Conservation (phyloP, 202 grass and related monocot species). For the Panicum virgatum region DNA sequence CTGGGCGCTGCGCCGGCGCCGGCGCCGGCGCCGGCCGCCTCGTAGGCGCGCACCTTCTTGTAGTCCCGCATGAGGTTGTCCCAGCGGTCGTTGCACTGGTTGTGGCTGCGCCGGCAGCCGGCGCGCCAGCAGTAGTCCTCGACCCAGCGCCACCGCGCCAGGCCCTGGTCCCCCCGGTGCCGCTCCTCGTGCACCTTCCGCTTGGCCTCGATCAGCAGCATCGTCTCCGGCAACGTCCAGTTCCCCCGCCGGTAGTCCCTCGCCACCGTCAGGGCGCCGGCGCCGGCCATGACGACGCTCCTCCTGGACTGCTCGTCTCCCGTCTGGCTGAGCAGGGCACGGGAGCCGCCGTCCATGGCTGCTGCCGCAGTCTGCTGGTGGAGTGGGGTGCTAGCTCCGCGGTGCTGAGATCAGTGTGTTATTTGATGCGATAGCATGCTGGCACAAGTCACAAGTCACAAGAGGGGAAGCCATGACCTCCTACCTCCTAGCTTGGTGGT, state of each 20-base stretch:
- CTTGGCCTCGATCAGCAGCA: slow-evolving; percentile 87
- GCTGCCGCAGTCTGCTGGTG: background rate
- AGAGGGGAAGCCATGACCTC: background rate
- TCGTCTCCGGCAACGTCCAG: slow-evolving; percentile 92
- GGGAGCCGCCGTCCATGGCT: slow-evolving; percentile 39
- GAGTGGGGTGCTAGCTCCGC: too few relatives aligned
- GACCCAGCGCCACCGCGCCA: slow-evolving; percentile 89
- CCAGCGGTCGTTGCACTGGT: slow-evolving; percentile 99
- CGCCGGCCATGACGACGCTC: slow-evolving; percentile 20
- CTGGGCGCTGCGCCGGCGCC: slow-evolving; percentile 39
- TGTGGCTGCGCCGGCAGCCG: slow-evolving; percentile 86
- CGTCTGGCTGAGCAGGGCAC: slow-evolving; percentile 1
- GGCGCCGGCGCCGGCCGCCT: slow-evolving; percentile 25
- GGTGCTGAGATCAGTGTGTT: slow-evolving; percentile 5
- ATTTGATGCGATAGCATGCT: slow-evolving; percentile 30
- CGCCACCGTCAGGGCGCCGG: slow-evolving; percentile 23
- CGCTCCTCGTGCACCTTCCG: slow-evolving; percentile 73
- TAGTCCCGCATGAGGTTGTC: slow-evolving; percentile 97
- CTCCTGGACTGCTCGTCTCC: slow-evolving; percentile 19
- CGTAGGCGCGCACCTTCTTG: slow-evolving; percentile 94
- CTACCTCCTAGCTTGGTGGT: background rate
- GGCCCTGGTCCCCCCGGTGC: slow-evolving; percentile 61
- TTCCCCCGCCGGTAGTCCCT: slow-evolving; percentile 85
- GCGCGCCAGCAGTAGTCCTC: slow-evolving; percentile 97
- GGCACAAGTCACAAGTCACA: slow-evolving; percentile 13